These are phyloP conservation scores for Pharnaceum exiguum DNA, from an alignment of 148 eudicot species.

Conservation along the genomic window DNA sequence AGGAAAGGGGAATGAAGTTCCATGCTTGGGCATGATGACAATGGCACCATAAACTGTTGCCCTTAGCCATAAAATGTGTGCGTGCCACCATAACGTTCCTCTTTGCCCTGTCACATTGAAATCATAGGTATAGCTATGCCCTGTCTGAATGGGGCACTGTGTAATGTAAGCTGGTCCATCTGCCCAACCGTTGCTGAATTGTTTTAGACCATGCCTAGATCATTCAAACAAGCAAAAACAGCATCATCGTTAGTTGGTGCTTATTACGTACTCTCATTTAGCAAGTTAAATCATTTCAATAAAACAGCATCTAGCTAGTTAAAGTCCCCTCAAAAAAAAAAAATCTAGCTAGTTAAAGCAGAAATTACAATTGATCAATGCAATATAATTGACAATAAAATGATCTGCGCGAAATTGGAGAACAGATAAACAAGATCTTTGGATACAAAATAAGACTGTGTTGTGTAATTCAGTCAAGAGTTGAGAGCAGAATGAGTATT, in stretches of 20 bases:
- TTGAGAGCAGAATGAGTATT: neutral
- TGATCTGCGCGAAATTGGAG: too few species aligned
- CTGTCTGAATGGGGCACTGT: slow-evolving; percentile 48
- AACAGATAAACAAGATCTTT: neutral
- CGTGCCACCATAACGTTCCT: slow-evolving; percentile 64
- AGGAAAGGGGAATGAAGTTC: slow-evolving; percentile 50
- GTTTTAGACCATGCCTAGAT: slow-evolving; percentile 49
- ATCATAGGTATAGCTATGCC: slow-evolving; percentile 36
- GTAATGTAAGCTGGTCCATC: slow-evolving; percentile 59
- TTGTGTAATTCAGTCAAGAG: neutral
- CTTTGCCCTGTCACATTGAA: slow-evolving; percentile 40
- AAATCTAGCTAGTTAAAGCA: too few species aligned
- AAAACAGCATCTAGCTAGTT: too few species aligned
- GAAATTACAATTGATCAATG: too few species aligned
- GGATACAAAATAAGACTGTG: neutral
- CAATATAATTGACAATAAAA: too few species aligned
- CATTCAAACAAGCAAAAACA: neutral
- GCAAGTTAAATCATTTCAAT: neutral
- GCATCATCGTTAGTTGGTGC: neutral
- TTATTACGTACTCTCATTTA: too few species aligned
- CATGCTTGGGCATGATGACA: slow-evolving; percentile 39
- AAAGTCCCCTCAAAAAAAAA: too few species aligned
- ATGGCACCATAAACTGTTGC: slow-evolving; percentile 59
- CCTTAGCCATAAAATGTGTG: slow-evolving; percentile 51
- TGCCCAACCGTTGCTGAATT: slow-evolving; percentile 52